Conservation (phyloP, 331 rosid genomes). For the Quercus tomentella region DNA sequence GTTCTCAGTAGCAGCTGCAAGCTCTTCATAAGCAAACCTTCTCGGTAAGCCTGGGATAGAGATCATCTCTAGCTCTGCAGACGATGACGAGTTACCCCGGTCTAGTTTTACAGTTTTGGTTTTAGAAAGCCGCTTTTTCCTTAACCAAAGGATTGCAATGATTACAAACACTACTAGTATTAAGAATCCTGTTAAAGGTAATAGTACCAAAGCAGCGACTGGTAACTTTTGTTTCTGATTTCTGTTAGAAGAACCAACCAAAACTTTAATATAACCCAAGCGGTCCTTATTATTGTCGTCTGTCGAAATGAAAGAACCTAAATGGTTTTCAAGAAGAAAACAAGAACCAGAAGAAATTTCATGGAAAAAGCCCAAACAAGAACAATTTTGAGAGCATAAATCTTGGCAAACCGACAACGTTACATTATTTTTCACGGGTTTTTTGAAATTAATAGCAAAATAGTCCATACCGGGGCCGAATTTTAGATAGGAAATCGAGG, state of each 20-base stretch:
- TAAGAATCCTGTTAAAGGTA: slow-evolving; percentile 53
- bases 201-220: slow-evolving; percentile 46
- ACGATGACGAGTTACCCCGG: slow-evolving; percentile 36
- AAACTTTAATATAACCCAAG: slow-evolving; percentile 57
- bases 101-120: slow-evolving; percentile 32
- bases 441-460: too few relatives aligned
- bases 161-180: slow-evolving; percentile 34
- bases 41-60: slow-evolving; percentile 85
- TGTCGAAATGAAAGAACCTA: too few relatives aligned
- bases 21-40: slow-evolving; percentile 68
- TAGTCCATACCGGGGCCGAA: too few relatives aligned
- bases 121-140: slow-evolving; percentile 36
- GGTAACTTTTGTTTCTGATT: slow-evolving; percentile 37
- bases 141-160: slow-evolving; percentile 36
- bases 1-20: slow-evolving; percentile 63
- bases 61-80: slow-evolving; percentile 59
- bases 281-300: not conserved
- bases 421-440: too few relatives aligned
- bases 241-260: slow-evolving; percentile 9
- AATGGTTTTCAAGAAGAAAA: too few relatives aligned
- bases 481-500: too few relatives aligned
- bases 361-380: too few relatives aligned
- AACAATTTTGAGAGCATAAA: too few relatives aligned
- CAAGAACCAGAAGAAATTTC: too few relatives aligned
- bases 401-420: too few relatives aligned